Evolutionary conservation across 129 eudicot species (phyloP).

Genomic region (Glebionis coronaria): DNA sequence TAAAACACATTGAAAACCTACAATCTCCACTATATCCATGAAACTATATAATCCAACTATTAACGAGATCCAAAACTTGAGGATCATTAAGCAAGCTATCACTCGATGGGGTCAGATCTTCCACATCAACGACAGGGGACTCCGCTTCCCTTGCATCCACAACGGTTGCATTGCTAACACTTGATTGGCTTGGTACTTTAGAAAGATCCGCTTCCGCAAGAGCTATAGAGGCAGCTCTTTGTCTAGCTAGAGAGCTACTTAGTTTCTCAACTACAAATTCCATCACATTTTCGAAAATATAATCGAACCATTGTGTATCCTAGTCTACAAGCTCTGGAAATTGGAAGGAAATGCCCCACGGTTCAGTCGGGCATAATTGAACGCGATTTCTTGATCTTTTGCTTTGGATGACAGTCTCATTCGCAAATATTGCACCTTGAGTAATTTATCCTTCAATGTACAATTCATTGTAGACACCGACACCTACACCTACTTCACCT

Average conservation of each 20-base stretch:
- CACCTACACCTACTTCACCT: constrained; percentile 13
- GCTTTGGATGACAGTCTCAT: neutral
- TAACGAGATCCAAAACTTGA: neutral
- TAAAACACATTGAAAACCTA: neutral
- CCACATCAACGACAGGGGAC: neutral
- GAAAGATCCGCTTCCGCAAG: too few relatives aligned
- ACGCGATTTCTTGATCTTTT: constrained; percentile 10
- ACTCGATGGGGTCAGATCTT: neutral
- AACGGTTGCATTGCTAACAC: neutral
- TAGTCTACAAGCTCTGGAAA: constrained; percentile 22
- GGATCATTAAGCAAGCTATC: neutral
- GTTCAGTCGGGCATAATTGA: constrained; percentile 14
- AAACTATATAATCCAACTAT: neutral
- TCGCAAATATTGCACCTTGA: neutral
- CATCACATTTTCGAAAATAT: neutral
- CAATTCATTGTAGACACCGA: neutral
- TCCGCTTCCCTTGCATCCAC: neutral
- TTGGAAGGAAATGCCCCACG: constrained; percentile 23
- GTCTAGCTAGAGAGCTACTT: neutral
- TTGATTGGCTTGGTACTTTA: too few relatives aligned
- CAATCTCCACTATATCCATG: neutral
- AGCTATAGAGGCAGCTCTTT: neutral
- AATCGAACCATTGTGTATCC: neutral
- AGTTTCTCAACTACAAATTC: constrained; percentile 17
- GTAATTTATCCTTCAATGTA: constrained; percentile 23